Conservation (phyloP, 306 rosid genomes). For the Trifolium subterraneum region DNA sequence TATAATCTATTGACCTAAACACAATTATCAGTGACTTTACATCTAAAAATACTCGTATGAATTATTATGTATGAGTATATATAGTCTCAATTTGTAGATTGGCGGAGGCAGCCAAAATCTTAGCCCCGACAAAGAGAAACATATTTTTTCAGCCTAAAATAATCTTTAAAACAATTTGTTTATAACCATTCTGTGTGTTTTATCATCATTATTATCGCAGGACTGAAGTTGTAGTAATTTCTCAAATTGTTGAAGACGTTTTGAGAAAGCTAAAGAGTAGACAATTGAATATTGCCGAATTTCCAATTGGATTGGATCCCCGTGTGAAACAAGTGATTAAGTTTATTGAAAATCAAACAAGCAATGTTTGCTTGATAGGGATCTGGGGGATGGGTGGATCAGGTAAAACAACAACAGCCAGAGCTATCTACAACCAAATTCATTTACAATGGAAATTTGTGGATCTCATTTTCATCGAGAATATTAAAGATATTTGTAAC, state of each 20-base stretch:
- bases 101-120: too few relatives aligned
- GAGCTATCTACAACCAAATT: too few relatives aligned
- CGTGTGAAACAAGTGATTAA: neutral
- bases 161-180: neutral
- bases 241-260: neutral
- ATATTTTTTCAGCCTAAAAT: too few relatives aligned
- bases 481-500: neutral
- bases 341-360: neutral
- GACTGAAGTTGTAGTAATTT: neutral
- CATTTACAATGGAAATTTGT: neutral
- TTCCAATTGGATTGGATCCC: constrained; percentile 21
- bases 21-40: too few relatives aligned
- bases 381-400: constrained; percentile 40
- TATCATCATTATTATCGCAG: neutral
- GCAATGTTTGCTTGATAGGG: neutral
- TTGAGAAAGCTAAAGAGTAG: neutral
- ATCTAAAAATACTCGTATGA: too few relatives aligned
- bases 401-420: constrained; percentile 20
- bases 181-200: neutral
- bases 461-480: neutral
- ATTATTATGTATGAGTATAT: too few relatives aligned
- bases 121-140: too few relatives aligned
- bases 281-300: neutral
- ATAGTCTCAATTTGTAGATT: too few relatives aligned
- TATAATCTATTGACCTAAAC: too few relatives aligned